Conservation (phyloP, 257 asterid species). For the Capsicum baccatum region DNA sequence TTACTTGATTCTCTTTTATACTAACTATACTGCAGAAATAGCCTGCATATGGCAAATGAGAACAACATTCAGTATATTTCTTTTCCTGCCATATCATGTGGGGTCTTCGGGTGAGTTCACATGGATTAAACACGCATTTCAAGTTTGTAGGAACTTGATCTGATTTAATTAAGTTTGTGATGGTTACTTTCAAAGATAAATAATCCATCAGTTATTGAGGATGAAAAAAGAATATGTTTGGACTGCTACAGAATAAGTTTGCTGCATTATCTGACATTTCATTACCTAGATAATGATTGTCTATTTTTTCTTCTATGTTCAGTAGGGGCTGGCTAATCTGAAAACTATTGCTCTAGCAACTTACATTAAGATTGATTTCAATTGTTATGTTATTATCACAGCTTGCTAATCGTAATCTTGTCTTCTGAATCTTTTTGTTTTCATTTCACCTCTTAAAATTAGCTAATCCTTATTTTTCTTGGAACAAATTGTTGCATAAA, state of each 20-base stretch:
- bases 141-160: background rate
- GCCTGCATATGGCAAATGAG: conserved; percentile 75
- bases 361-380: background rate
- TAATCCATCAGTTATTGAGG: conserved; percentile 5
- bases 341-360: background rate
- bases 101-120: conserved; percentile 67
- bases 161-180: background rate
- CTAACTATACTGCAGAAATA: conserved; percentile 62
- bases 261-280: background rate
- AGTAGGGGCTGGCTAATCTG: background rate
- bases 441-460: background rate
- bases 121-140: conserved; percentile 21
- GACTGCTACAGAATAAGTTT: background rate
- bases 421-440: conserved; percentile 5
- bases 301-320: background rate
- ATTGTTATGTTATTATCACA: background rate
- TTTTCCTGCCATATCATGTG: conserved; percentile 91
- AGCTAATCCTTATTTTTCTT: background rate
- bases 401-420: background rate
- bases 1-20: conserved; percentile 27
- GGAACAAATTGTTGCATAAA: background rate
- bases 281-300: background rate
- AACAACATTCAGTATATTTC: conserved; percentile 78
- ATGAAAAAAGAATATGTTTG: background rate
- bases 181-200: background rate